phyloP scores from a whole-genome alignment of 2,329 filamentous ascomycete genomes.

The Fusarium hostae region DNA sequence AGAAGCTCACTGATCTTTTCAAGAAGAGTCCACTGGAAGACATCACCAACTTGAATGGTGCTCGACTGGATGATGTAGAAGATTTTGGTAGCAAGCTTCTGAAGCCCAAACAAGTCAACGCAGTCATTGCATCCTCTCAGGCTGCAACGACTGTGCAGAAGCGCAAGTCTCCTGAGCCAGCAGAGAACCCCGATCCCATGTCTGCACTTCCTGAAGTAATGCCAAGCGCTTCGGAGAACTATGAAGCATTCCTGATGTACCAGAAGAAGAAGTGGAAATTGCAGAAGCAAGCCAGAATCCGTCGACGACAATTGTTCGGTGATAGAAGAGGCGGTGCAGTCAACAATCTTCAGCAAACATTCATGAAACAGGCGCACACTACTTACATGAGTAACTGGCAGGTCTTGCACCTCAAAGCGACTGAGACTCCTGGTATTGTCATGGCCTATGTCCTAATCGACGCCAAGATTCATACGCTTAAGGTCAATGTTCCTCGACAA shows the following conservation, averaged over 20 bases:
- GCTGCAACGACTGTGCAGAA: constrained; percentile 66
- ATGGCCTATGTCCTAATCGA: constrained; percentile 92
- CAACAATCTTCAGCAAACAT: constrained; percentile 73
- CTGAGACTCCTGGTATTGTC: constrained; percentile 87
- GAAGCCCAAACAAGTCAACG: constrained; percentile 70
- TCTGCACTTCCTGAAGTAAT: constrained; percentile 83
- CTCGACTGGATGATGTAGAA: constrained; percentile 75
- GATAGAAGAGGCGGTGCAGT: constrained; percentile 70
- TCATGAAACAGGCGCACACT: constrained; percentile 91
- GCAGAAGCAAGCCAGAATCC: constrained; percentile 87
- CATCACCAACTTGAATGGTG: constrained; percentile 72
- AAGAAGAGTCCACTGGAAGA: constrained; percentile 76
- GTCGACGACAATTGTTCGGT: constrained; percentile 91
- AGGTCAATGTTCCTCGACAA: constrained; percentile 87
- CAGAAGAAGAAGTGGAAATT: constrained; percentile 99
- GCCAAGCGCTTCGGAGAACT: constrained; percentile 87
- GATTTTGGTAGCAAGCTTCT: constrained; percentile 79
- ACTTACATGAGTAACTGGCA: constrained; percentile 96
- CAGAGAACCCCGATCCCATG: constrained; percentile 79
- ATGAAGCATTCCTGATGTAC: constrained; percentile 87
- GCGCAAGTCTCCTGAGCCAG: constrained; percentile 77
- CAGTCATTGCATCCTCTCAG: constrained; percentile 67
- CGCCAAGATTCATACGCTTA: constrained; percentile 87
- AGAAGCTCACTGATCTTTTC: constrained; percentile 92
- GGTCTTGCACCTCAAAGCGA: constrained; percentile 84